Evolutionary conservation across 768 basidiomycete species (phyloP), one percentile per base, ranked within the genome.

Genomic region (Ramaria sp.): DNA sequence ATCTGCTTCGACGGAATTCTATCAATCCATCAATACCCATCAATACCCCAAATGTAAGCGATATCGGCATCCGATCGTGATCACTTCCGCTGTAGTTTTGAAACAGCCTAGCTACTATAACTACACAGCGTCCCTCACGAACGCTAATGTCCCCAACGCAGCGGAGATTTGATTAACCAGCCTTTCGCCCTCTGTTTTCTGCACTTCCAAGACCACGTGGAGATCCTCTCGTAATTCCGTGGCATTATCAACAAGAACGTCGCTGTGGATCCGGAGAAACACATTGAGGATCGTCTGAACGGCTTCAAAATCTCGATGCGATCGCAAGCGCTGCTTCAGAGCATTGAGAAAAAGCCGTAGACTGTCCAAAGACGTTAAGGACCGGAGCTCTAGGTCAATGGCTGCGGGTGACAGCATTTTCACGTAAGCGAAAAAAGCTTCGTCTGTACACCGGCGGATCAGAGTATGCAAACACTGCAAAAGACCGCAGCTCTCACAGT

Each of bases 301-400:
- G 12, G 91, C 93, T 67, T 99, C 96, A 63, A 96, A 98, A 69
- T 99, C 96, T 47, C 80, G 79, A 60, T 83, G 88, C 6, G 87
- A 88, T 32, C 66, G 69, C 25, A 98, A 73, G 3, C 95, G 82
- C 52, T 70, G 78, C 10, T 74, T 78, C 24, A 98, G 73, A 0
- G 91, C 86, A 56, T 74, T 70, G 44, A 96, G 69, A 71, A 98
- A 97, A 18, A 73, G 65, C 0, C 66, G 69, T 20, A 94, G 73
- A 52, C 78, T 76, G 41, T 81, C 73, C 34, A 88, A 69, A 3
- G 82, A 76, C 27, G 79, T 69, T 51, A 98, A 70, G 1, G 85
- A 85, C 8, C 90, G 88, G 22, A 99, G 71, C 63, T 97, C 95
- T 16, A 96, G 73, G 66, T 99, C 96, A 43, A 92, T 76, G 0